Evolutionary conservation across 345 rosid species (phyloP).

Genomic region (Ceriops tagal): DNA sequence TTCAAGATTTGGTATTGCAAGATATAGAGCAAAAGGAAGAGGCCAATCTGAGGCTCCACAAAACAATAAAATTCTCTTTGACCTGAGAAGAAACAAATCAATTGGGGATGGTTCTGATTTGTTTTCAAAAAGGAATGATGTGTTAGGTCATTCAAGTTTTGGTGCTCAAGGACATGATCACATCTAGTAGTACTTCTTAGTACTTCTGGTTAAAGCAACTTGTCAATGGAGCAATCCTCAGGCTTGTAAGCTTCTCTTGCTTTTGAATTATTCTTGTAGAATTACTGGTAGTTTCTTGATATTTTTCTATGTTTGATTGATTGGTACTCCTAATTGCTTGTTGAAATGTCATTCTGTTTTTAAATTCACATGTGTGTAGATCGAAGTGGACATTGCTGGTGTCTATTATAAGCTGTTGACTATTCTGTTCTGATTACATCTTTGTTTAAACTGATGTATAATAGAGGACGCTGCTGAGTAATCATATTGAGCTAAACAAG

Average conservation of each 20-base stretch:
- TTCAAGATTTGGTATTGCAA: constrained; percentile 41
- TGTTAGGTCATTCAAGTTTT: constrained; percentile 15
- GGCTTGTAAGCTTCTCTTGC: constrained; percentile 26
- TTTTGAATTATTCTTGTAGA: constrained; percentile 28
- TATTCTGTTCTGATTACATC: not conserved
- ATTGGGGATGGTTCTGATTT: constrained; percentile 35
- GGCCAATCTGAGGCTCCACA: constrained; percentile 12
- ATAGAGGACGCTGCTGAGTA: constrained; percentile 13
- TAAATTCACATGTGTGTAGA: constrained; percentile 15
- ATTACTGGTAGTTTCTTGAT: constrained; percentile 20
- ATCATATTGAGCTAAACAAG: not conserved
- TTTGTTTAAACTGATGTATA: constrained; percentile 16
- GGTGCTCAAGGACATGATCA: constrained; percentile 21
- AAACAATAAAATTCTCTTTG: constrained; percentile 15
- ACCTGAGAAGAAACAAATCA: constrained; percentile 32
- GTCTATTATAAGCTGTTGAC: constrained; percentile 28
- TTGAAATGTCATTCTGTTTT: constrained; percentile 21
- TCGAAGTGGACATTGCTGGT: constrained; percentile 29
- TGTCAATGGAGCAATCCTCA: constrained; percentile 19
- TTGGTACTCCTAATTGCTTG: constrained; percentile 10
- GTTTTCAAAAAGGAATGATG: constrained; percentile 20
- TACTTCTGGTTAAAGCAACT: constrained; percentile 7
- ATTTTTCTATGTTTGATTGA: constrained; percentile 5
- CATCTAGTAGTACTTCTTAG: constrained; percentile 9
- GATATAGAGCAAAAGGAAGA: constrained; percentile 28